These are phyloP conservation scores for Cordyceps fumosorosea DNA, from an alignment of 2,329 filamentous ascomycete species.

Conservation along the genomic window DNA sequence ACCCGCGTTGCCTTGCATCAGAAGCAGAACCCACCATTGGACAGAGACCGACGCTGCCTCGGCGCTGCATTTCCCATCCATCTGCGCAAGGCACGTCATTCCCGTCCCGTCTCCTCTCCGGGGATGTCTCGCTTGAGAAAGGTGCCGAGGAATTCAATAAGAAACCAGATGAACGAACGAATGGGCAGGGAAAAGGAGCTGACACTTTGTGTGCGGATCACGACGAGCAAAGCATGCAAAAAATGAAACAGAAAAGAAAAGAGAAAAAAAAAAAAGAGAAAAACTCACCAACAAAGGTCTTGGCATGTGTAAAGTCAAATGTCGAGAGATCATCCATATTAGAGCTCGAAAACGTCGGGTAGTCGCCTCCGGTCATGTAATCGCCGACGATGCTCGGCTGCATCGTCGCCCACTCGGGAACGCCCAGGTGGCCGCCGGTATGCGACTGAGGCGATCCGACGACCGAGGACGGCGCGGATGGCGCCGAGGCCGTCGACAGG, in stretches of 20 bases:
- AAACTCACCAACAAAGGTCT: conserved; percentile 53
- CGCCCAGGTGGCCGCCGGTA: conserved; percentile 41
- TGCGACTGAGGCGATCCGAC: conserved; percentile 61
- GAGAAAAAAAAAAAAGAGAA: conserved; percentile 17
- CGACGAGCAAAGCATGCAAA: conserved; percentile 27
- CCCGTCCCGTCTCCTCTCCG: not conserved
- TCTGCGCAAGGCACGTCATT: not conserved
- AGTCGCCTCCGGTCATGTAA: conserved; percentile 47
- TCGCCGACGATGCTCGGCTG: conserved; percentile 57
- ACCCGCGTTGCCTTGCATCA: not conserved
- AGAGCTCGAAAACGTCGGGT: conserved; percentile 44
- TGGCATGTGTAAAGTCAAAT: conserved; percentile 42
- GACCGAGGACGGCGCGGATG: conserved; percentile 59
- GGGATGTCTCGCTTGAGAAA: not conserved
- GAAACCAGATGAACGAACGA: not conserved
- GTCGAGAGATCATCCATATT: conserved; percentile 44
- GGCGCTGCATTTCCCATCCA: not conserved
- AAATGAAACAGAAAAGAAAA: conserved; percentile 16
- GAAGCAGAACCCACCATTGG: not conserved
- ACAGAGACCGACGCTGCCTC: conserved; percentile 2
- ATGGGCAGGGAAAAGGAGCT: conserved; percentile 23
- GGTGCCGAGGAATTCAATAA: conserved; percentile 26
- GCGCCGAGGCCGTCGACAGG: conserved; percentile 54
- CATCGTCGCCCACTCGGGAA: conserved; percentile 57
- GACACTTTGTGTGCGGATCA: conserved; percentile 16